These are phyloP conservation scores for Diplodia corticola DNA, from an alignment of 2,329 filamentous ascomycete species.

Conservation along the genomic window DNA sequence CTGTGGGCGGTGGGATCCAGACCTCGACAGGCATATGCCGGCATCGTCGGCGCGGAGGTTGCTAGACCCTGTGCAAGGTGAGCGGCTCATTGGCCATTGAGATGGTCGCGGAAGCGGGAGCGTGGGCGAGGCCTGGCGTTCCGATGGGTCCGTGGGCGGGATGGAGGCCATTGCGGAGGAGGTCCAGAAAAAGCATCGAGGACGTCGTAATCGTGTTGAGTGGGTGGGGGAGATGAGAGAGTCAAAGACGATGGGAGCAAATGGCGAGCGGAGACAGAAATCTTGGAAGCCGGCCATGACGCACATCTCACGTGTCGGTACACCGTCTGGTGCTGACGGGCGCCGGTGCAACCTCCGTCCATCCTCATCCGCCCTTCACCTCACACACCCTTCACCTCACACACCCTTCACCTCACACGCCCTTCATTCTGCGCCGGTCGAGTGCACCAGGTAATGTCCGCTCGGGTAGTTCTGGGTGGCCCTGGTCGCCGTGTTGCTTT, in stretches of 20 bases:
- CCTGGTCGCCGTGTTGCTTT: background rate
- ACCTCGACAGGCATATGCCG: constrained; percentile 12
- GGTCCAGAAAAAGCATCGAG: constrained; percentile 4
- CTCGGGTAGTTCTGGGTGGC: background rate
- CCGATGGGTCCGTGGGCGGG: background rate
- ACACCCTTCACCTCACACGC: background rate
- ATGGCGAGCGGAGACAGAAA: constrained; percentile 2
- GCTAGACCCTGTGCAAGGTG: background rate
- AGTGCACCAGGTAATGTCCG: background rate
- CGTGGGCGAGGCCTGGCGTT: background rate
- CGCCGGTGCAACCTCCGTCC: background rate
- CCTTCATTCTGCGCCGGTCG: background rate
- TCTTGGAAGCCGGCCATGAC: constrained; percentile 17
- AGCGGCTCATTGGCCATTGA: background rate
- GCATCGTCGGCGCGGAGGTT: background rate
- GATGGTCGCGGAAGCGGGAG: constrained; percentile 6
- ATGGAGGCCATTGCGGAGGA: background rate
- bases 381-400: background rate
- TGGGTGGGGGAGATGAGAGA: background rate
- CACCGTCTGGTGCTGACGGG: background rate
- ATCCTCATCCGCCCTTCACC: background rate
- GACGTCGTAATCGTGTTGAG: constrained; percentile 3
- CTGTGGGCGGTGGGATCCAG: background rate
- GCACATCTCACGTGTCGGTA: constrained; percentile 3
- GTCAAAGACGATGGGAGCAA: constrained; percentile 1